Conservation (phyloP, 2,329 filamentous ascomycete genomes). For the Colletotrichum incanum region DNA sequence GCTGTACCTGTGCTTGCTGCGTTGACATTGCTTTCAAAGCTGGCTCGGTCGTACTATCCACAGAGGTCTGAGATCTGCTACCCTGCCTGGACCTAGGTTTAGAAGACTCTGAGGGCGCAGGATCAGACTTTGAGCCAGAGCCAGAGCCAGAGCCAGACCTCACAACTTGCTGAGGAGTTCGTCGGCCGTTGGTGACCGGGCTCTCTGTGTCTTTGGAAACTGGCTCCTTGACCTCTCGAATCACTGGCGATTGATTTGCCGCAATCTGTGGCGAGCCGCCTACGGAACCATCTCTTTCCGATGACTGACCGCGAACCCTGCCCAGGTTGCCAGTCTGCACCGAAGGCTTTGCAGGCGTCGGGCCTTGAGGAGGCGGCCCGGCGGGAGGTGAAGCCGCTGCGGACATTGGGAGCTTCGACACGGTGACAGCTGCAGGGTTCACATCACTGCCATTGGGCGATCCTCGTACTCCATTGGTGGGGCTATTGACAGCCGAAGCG, state of each 20-base stretch:
- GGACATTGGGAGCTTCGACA: slow-evolving; percentile 58
- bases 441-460: slow-evolving; percentile 58
- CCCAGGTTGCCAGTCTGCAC: slow-evolving; percentile 58
- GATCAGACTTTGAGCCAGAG: slow-evolving; percentile 56
- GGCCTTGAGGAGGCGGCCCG: slow-evolving; percentile 69
- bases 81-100: slow-evolving; percentile 55
- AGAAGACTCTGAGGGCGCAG: slow-evolving; percentile 47
- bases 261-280: slow-evolving; percentile 55
- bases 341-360: slow-evolving; percentile 64
- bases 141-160: slow-evolving; percentile 51
- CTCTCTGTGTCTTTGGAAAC: slow-evolving; percentile 63
- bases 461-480: slow-evolving; percentile 60
- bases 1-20: slow-evolving; percentile 16
- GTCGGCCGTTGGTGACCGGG: slow-evolving; percentile 71
- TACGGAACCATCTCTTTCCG: slow-evolving; percentile 58
- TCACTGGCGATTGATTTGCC: slow-evolving; percentile 59
- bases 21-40: slow-evolving; percentile 58
- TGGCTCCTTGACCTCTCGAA: slow-evolving; percentile 53
- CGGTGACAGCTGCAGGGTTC: slow-evolving; percentile 53
- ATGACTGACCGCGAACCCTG: slow-evolving; percentile 65
- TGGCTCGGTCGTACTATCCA: slow-evolving; percentile 78
- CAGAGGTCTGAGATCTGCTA: slow-evolving; percentile 75
- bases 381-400: slow-evolving; percentile 55
- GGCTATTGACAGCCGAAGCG: slow-evolving; percentile 53
- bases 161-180: slow-evolving; percentile 71